Percentiles rank a stretch among this genome's conserved stretches.
Evolutionary conservation across 2,329 filamentous ascomycete species (phyloP).

Genomic region (Arthrobotrys iridis): DNA sequence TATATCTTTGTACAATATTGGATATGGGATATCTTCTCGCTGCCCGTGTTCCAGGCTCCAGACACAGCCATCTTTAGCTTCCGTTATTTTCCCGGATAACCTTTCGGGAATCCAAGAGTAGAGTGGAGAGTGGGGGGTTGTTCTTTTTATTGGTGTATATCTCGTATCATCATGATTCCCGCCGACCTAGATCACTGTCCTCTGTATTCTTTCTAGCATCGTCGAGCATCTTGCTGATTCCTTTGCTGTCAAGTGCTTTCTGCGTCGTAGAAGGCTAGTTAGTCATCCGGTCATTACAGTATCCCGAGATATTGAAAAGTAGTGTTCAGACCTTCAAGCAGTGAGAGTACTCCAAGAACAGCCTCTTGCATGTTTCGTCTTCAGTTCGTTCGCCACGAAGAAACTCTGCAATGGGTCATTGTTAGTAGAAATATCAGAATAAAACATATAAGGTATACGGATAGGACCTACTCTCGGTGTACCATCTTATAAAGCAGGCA

Average conservation of each 20-base stretch:
- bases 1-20: not conserved
- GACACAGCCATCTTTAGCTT: not conserved
- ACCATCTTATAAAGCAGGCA: slow-evolving; percentile 98
- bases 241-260: slow-evolving; percentile 85
- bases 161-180: slow-evolving; percentile 58
- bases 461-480: slow-evolving; percentile 86
- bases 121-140: slow-evolving; percentile 60
- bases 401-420: too few species aligned
- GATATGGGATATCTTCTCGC: not conserved
- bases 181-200: slow-evolving; percentile 73
- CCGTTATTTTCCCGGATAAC: not conserved
- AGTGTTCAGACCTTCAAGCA: slow-evolving; percentile 75
- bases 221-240: slow-evolving; percentile 91
- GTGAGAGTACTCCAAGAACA: slow-evolving; percentile 88
- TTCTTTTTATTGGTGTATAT: slow-evolving; percentile 57
- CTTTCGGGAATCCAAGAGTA: not conserved
- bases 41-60: not conserved
- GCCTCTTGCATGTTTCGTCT: slow-evolving; percentile 79
- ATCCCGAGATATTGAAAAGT: slow-evolving; percentile 16
- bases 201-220: slow-evolving; percentile 89
- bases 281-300: slow-evolving; percentile 8
- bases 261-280: slow-evolving; percentile 61
- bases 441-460: not conserved
- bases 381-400: slow-evolving; percentile 82
- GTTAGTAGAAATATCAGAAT: slow-evolving; percentile 53